Evolutionary conservation across 1,284 basidiomycete genomes (phyloP).

Genomic region (Apiotrichum veenhuisii): DNA sequence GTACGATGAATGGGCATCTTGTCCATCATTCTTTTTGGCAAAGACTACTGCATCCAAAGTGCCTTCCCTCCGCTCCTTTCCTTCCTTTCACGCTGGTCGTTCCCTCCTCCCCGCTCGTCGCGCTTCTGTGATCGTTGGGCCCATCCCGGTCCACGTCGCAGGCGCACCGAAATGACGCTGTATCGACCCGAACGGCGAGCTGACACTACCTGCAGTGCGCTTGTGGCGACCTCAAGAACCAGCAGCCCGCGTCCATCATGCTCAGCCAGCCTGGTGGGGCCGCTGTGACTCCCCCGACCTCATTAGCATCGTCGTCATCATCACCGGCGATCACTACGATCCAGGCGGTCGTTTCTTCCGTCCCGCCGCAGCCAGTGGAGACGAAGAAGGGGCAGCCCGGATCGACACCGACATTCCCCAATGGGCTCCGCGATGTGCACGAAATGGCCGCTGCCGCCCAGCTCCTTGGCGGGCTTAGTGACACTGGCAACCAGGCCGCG

Average conservation of each 20-base stretch:
- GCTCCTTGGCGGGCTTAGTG: slow-evolving; percentile 33
- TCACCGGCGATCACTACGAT: neutral
- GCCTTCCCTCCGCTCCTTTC: neutral
- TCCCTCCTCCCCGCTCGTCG: neutral
- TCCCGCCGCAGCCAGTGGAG: slow-evolving; percentile 17
- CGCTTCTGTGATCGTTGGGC: neutral
- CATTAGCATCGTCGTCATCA: neutral
- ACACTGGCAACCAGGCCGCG: slow-evolving; percentile 25
- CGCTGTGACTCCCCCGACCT: slow-evolving; percentile 45
- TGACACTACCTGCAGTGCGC: slow-evolving; percentile 30
- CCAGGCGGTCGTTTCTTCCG: neutral
- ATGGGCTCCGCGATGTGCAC: slow-evolving; percentile 49
- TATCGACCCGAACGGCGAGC: neutral
- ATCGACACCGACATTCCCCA: slow-evolving; percentile 44
- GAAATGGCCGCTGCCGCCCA: slow-evolving; percentile 48
- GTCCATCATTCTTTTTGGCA: no score
- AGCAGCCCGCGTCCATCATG: slow-evolving; percentile 12
- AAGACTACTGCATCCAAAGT: no score
- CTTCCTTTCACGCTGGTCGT: neutral
- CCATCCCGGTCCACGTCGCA: neutral
- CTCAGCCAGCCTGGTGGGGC: slow-evolving; percentile 46
- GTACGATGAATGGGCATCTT: no score
- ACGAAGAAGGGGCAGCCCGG: slow-evolving; percentile 44
- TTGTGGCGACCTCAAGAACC: slow-evolving; percentile 34
- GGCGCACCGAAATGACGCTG: neutral